These are phyloP conservation scores for Nadsonia starkeyi-henricii DNA, from an alignment of 1,139 yeast species.

Conservation along the genomic window DNA sequence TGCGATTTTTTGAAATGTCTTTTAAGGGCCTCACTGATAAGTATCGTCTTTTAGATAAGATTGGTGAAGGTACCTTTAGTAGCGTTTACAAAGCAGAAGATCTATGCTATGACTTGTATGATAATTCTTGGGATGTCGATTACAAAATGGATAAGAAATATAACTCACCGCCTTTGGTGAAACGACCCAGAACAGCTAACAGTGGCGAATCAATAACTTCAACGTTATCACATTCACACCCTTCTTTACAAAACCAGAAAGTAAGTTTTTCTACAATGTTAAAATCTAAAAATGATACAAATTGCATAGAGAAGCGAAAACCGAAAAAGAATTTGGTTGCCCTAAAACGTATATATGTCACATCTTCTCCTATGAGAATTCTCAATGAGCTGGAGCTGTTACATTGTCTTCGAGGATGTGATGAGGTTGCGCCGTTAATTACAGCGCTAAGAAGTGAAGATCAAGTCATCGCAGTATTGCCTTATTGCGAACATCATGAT, in stretches of 20 bases:
- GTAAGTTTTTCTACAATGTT: background rate
- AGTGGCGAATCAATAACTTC: constrained; percentile 1
- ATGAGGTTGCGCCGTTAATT: constrained; percentile 72
- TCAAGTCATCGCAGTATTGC: constrained; percentile 84
- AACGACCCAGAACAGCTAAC: constrained; percentile 2
- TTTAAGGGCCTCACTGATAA: constrained; percentile 49
- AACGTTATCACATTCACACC: background rate
- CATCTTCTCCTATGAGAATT: constrained; percentile 86
- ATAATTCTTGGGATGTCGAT: constrained; percentile 15
- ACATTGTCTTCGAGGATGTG: constrained; percentile 50
- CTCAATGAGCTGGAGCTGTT: constrained; percentile 72
- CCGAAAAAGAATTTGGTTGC: constrained; percentile 46
- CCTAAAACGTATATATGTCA: constrained; percentile 81
- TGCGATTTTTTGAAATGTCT: constrained; percentile 44
- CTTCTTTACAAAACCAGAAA: background rate
- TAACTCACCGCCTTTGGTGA: background rate
- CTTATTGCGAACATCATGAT: constrained; percentile 84
- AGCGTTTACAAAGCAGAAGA: constrained; percentile 85
- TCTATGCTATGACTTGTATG: constrained; percentile 22
- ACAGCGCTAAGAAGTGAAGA: constrained; percentile 82
- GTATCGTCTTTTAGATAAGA: constrained; percentile 62
- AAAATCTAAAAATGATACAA: background rate
- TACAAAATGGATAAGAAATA: background rate
- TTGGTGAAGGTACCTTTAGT: constrained; percentile 93
- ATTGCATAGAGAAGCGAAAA: constrained; percentile 23